Evolutionary conservation across 176 grass and related monocot species (phyloP), one percentile per base, ranked within the genome.

Genomic region (Stipa capillata): DNA sequence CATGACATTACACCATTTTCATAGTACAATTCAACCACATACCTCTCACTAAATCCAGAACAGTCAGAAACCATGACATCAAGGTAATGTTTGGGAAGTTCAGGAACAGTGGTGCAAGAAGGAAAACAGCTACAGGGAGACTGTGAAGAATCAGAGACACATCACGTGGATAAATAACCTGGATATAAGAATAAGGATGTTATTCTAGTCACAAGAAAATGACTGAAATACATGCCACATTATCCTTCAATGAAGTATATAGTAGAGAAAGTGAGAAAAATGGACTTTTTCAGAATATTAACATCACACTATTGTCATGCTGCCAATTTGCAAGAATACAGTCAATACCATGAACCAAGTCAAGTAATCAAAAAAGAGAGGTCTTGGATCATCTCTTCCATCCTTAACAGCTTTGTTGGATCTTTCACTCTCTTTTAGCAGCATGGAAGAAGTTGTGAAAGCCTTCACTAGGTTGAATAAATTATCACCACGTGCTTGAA

Each of bases 401-500:
- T 75, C 76, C 47, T 67, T 50, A 63, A 68, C 76, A 60, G 56
- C 43, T 88, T 77, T 87, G 76, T 43, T 72, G 18, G 86, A 78
- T 77, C 75, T 77, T 55, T 85, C 85, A 4, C 61, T 73, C 61
- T 83, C 84, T 37, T 93, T 86, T 59, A 89, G 75, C 50, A 94
- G 42, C 77, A 89, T 80, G 41, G 89, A 84, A 83, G 89, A 92
- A 94, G 85, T 92, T 69, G 91, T 85, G 83, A 98, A 94, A 77
- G 85, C 92, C 69, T 94, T 88, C 63, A 90, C 72, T 31, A 98
- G 74, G 74, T 81, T 87, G 65, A 94, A 85, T 89, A 98, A 92
- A 89, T 98, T 98, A 73, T 94, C 95, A 76, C 95, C 95, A 50
- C 95, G 92, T 71, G 86, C 95, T 94, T 98, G 95, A 72, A 98